These are phyloP conservation scores for Dispira parvispora DNA, from an alignment of 192 early-diverging fungal genomes.

Conservation along the genomic window DNA sequence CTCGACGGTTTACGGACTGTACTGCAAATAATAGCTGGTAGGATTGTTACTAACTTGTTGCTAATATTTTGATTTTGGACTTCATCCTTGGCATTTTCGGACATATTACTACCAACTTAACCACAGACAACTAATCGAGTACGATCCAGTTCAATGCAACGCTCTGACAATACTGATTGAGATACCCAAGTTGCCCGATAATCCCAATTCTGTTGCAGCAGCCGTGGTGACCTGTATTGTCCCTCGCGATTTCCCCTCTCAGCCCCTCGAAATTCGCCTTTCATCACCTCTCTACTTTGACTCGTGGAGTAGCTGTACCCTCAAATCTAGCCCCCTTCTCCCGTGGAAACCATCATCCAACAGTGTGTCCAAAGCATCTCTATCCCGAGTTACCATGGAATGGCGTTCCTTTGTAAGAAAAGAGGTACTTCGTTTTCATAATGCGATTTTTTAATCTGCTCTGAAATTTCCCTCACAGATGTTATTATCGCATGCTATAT, in stretches of 20 bases:
- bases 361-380: too few relatives aligned
- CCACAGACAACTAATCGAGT: background rate
- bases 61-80: background rate
- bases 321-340: too few relatives aligned
- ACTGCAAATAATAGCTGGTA: background rate
- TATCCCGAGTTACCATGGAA: too few relatives aligned
- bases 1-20: background rate
- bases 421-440: too few relatives aligned
- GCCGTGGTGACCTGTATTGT: background rate
- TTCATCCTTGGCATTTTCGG: background rate
- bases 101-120: background rate
- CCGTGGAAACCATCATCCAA: too few relatives aligned
- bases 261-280: background rate
- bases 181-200: background rate
- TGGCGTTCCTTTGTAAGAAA: too few relatives aligned
- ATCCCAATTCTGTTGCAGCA: background rate
- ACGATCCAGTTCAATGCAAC: background rate
- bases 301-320: background rate
- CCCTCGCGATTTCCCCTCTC: background rate
- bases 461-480: too few relatives aligned
- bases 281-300: conserved; percentile 2
- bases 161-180: background rate
- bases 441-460: too few relatives aligned
- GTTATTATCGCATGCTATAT: too few relatives aligned
- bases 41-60: background rate